These are phyloP conservation scores for Pleurotus citrinopileatus DNA, from an alignment of 768 basidiomycete species.

Conservation along the genomic window DNA sequence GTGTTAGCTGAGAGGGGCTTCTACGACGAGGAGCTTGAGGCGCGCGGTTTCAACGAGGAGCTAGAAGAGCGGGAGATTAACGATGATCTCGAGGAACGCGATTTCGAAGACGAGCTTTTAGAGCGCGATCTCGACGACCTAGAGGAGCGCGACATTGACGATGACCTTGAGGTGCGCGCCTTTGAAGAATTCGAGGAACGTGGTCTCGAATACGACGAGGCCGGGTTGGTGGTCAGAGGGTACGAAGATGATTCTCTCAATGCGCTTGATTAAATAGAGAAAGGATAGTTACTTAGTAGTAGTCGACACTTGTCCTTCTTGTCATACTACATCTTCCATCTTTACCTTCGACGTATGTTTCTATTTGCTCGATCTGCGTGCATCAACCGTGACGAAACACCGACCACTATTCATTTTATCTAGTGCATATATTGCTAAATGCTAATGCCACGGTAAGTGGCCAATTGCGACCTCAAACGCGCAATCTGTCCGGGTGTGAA, in stretches of 20 bases:
- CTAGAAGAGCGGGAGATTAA: too few relatives aligned
- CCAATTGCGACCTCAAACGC: conserved; percentile 38
- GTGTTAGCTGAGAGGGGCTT: not conserved
- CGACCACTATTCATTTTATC: too few relatives aligned
- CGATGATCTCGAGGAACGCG: not conserved
- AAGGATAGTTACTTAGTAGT: too few relatives aligned
- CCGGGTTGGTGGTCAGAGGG: not conserved
- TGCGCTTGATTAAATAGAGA: not conserved
- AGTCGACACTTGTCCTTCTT: too few relatives aligned
- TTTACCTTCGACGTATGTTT: too few relatives aligned
- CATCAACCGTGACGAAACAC: too few relatives aligned
- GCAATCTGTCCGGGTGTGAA: conserved; percentile 45
- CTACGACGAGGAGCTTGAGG: not conserved
- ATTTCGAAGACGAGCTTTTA: not conserved
- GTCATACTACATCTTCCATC: too few relatives aligned
- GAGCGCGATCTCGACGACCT: not conserved
- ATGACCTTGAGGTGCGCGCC: not conserved
- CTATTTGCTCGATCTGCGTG: too few relatives aligned
- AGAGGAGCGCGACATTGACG: not conserved
- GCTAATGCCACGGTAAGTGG: conserved; percentile 36
- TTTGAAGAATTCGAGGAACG: not conserved
- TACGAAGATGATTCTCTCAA: not conserved
- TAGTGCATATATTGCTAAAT: too few relatives aligned
- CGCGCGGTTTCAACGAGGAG: not conserved
- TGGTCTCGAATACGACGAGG: not conserved